Base-by-base conservation (phyloP, 2,329 filamentous ascomycete species). In the Calonectria pauciramosa region DNA sequence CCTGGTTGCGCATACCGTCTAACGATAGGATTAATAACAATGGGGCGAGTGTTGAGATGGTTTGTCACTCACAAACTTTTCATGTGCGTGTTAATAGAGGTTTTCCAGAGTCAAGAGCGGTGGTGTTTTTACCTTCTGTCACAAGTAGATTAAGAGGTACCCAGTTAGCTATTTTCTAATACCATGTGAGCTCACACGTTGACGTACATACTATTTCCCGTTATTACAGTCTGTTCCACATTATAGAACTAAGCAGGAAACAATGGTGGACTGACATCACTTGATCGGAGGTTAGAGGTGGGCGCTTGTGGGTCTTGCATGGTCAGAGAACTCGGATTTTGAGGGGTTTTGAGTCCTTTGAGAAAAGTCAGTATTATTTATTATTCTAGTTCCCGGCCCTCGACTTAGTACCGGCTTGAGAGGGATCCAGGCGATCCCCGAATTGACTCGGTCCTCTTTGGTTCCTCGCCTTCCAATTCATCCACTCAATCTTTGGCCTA, bases 321-420 rank as follows among this genome's bases (percentile, higher is more conserved):
- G 18, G 34, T 18, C 56, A 63, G 34, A 4, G 36, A n/a, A 28
- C 16, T 63, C 23, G 26, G 14, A 16, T 20, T 36, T 30, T 63
- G 13, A 23, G 34, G 18, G 4, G n/a, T 9, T 30, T 63, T 20
- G 14, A 41, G 28, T 63, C 56, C 56, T 63, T 63, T 14, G 16
- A 63, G 16, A 60, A 60, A 63, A 28, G 56, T 63, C 56, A 63
- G 56, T 63, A 63, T 63, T 63, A 63, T 63, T 63, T 63, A 38
- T 63, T 63, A 63, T 41, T 26, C 56, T 63, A 63, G 36, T 38
- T 16, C n/a, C 56, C 32, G 56, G 34, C 56, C 56, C n/a, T 41
- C n/a, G 13, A 38, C 41, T 36, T 36, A 63, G 56, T 63, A 63
- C 56, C 56, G 36, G 36, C 6, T 63, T 63, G 56, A 41, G 56